Base-by-base conservation (phyloP, 257 asterid genomes). In the Solanum arcanum region DNA sequence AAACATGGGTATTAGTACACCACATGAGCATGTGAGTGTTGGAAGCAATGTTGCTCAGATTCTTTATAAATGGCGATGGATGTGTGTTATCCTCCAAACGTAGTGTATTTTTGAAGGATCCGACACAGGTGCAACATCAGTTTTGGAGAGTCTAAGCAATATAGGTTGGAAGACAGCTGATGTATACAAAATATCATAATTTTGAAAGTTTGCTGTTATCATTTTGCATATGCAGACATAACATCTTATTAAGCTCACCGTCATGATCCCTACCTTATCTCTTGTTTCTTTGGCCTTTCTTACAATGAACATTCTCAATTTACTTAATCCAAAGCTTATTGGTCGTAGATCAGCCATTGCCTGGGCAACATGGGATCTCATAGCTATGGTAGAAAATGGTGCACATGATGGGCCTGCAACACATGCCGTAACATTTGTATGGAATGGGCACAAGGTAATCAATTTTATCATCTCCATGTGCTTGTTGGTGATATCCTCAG, bases 301-400 rank as follows among this genome's bases (percentile, higher is more conserved):
- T 81, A 81, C 12, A 29, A 52, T 80, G 27, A 29, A 49, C 69
- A 49, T 18, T 29, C 46, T 81, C 20, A 11, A 49, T 81, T 18
- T 81, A 81, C 69, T 39, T 49, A 49, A 41, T 59, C 33, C 27
- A 83, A 83, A 23, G 64, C 69, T 89, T 76, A 46, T 90, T 87
- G 77, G 87, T 90, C 88, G 77, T 96, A 97, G 99, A 90, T 95
- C 99, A 33, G 99, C 98, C 86, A 95, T 97, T 92, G 99, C 97
- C 84, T 96, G 99, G 99, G 99, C 97, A 86, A 96, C 99, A 64
- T 95, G 99, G 99, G 99, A 94, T 93, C 95, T 97, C 86, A 93
- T 96, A 89, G 98, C 99, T 83, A 97, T 93, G 98, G 99, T 92
- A 75, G 98, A 93, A 91, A 93, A 86, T 33, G 99, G 93, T 56